A percentile compares a stretch with the other conserved stretches of the same genome.
phyloP scores from a whole-genome alignment of 306 rosid genomes.

The Lathyrus sativus region DNA sequence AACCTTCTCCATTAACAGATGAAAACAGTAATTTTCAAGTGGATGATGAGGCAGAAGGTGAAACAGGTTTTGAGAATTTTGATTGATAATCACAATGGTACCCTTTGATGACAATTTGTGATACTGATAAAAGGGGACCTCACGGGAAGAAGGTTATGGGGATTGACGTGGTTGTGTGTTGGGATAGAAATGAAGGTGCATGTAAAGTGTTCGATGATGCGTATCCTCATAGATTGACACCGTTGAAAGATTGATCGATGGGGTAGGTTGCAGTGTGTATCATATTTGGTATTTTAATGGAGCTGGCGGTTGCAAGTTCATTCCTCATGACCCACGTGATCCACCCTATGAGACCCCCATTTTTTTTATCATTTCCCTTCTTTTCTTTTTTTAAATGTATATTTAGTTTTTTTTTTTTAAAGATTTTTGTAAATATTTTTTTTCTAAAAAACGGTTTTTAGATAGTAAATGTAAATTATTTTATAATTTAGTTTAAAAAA shows the following conservation, averaged over 20 bases:
- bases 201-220: slow-evolving; percentile 89
- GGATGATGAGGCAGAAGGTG: slow-evolving; percentile 40
- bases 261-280: slow-evolving; percentile 94
- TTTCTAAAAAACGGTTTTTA: no score
- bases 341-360: no score
- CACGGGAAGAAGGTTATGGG: slow-evolving; percentile 81
- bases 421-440: no score
- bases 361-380: no score
- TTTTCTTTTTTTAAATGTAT: no score
- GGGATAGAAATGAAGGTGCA: slow-evolving; percentile 77
- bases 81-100: slow-evolving; percentile 92
- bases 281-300: slow-evolving; percentile 97
- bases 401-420: no score
- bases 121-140: slow-evolving; percentile 76
- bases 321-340: no score
- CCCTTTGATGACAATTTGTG: slow-evolving; percentile 83
- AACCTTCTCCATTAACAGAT: slow-evolving; percentile 55
- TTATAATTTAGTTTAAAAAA: no score
- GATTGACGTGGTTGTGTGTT: slow-evolving; percentile 91
- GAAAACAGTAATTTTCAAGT: slow-evolving; percentile 37
- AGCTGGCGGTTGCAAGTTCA: no score
- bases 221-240: slow-evolving; percentile 93
- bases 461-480: no score
- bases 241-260: slow-evolving; percentile 88
- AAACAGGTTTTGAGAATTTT: slow-evolving; percentile 46